phyloP scores from a whole-genome alignment of 805 yeast genomes.

The Yamadazyma sp. region DNA sequence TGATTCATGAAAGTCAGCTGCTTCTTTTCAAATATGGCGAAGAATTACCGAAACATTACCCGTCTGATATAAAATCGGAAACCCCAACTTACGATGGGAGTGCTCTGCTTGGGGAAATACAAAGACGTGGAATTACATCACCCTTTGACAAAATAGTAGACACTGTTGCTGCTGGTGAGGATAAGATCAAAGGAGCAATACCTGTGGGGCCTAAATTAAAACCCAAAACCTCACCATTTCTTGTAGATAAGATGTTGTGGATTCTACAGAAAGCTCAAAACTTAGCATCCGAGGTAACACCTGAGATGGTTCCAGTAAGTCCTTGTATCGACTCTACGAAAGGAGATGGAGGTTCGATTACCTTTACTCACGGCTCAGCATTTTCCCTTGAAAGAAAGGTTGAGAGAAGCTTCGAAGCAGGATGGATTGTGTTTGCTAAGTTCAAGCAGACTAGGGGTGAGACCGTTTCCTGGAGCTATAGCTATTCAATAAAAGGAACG shows the following conservation, averaged over 20 bases:
- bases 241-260: constrained; percentile 4
- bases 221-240: constrained; percentile 1
- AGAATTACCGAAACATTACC: neutral
- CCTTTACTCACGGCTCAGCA: constrained; percentile 11
- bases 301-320: constrained; percentile 16
- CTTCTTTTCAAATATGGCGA: constrained; percentile 5
- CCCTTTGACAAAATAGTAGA: constrained; percentile 4
- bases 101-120: neutral
- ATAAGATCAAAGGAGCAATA: constrained; percentile 5
- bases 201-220: constrained; percentile 2
- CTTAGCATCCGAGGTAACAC: constrained; percentile 2
- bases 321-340: constrained; percentile 17
- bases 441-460: constrained; percentile 7
- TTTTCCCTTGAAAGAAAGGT: constrained; percentile 3
- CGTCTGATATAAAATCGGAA: neutral
- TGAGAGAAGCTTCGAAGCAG: constrained; percentile 9
- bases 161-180: constrained; percentile 1
- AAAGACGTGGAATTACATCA: constrained; percentile 2
- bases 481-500: constrained; percentile 9
- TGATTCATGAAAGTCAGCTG: neutral
- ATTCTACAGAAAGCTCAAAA: constrained; percentile 11
- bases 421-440: constrained; percentile 6
- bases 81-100: constrained; percentile 1
- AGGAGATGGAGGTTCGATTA: constrained; percentile 18
- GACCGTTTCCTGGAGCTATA: constrained; percentile 4